phyloP scores from a whole-genome alignment of 495 filamentous ascomycete species.

The Aspergillus egyptiacus region DNA sequence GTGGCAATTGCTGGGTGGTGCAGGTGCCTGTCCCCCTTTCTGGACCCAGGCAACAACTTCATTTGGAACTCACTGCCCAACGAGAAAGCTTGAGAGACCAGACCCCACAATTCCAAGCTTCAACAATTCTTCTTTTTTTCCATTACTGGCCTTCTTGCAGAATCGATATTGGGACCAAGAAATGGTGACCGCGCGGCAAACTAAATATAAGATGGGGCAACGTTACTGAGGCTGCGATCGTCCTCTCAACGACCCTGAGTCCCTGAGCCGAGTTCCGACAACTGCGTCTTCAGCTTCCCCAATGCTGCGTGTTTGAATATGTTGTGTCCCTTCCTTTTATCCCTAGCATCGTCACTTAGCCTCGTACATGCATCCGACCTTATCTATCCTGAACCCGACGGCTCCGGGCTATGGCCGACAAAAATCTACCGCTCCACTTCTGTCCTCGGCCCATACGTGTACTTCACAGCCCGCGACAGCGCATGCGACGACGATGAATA shows the following conservation, averaged over 20 bases:
- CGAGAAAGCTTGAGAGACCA: too few relatives aligned
- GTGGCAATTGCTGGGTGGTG: too few relatives aligned
- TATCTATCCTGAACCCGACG: conserved; percentile 16
- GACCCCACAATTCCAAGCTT: background rate
- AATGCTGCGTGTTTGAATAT: conserved; percentile 4
- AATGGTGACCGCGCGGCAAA: background rate
- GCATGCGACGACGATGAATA: conserved; percentile 33
- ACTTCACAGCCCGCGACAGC: conserved; percentile 29
- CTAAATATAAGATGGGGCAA: background rate
- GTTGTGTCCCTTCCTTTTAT: conserved; percentile 4
- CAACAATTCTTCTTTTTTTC: too few relatives aligned
- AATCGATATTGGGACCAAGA: too few relatives aligned
- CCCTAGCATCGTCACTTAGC: conserved; percentile 2
- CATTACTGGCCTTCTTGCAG: too few relatives aligned
- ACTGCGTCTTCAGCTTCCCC: background rate
- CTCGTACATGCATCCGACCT: conserved; percentile 5
- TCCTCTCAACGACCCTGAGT: too few relatives aligned
- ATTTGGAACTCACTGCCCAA: too few relatives aligned
- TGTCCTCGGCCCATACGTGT: conserved; percentile 33
- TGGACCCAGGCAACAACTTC: background rate
- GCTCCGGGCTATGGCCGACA: conserved; percentile 33
- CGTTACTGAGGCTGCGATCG: too few relatives aligned
- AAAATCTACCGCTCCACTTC: conserved; percentile 35
- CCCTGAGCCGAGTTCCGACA: background rate
- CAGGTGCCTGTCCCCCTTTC: background rate